Evolutionary conservation across 2,329 filamentous ascomycete species (phyloP).

Genomic region (Talaromyces atroroseus): DNA sequence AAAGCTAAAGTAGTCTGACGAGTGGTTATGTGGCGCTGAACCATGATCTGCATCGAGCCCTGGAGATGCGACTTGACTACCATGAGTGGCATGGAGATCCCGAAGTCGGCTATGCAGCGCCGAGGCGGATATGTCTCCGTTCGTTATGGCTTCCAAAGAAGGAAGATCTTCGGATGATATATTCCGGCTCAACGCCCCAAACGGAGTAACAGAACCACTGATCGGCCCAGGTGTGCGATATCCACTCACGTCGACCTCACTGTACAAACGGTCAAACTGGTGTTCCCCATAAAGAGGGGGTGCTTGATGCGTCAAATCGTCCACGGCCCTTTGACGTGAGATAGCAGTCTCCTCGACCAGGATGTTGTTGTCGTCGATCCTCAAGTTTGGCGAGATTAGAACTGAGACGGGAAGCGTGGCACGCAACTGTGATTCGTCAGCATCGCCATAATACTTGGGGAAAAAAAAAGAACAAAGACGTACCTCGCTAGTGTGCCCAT

Average conservation of each 20-base stretch:
- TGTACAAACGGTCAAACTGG: slow-evolving; percentile 82
- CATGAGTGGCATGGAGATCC: slow-evolving; percentile 42
- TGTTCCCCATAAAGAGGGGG: slow-evolving; percentile 93
- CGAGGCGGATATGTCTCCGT: slow-evolving; percentile 54
- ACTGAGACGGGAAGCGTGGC: slow-evolving; percentile 87
- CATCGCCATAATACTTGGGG: neutral
- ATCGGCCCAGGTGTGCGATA: slow-evolving; percentile 67
- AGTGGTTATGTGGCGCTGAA: slow-evolving; percentile 21
- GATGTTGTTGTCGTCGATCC: slow-evolving; percentile 80
- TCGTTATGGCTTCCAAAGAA: slow-evolving; percentile 48
- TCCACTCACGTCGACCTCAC: slow-evolving; percentile 74
- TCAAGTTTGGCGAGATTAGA: slow-evolving; percentile 91
- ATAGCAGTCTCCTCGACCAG: slow-evolving; percentile 59
- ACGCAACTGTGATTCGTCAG: slow-evolving; percentile 55
- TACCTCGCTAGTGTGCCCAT: slow-evolving; percentile 88
- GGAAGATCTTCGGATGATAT: slow-evolving; percentile 77
- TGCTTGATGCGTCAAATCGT: slow-evolving; percentile 59
- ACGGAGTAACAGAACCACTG: slow-evolving; percentile 73
- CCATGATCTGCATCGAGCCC: slow-evolving; percentile 13
- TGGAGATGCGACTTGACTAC: slow-evolving; percentile 19
- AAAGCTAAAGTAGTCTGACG: slow-evolving; percentile 27
- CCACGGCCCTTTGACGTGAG: slow-evolving; percentile 44
- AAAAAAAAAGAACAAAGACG: slow-evolving; percentile 21
- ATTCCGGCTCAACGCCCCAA: slow-evolving; percentile 61
- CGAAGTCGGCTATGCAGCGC: slow-evolving; percentile 65